These are phyloP conservation scores for Talaromyces trachyspermus DNA, from an alignment of 495 filamentous ascomycete species.

Conservation along the genomic window DNA sequence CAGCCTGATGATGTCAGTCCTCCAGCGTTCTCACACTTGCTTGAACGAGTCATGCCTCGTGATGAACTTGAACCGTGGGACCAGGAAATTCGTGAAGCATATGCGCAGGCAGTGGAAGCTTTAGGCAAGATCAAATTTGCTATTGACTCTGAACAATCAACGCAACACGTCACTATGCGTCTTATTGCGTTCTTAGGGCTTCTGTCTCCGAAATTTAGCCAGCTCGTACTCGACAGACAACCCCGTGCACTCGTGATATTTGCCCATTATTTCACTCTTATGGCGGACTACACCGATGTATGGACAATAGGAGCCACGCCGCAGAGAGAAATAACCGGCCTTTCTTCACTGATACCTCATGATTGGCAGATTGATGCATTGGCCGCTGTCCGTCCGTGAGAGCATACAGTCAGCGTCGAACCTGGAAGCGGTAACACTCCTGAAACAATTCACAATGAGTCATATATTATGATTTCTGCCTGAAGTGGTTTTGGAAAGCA, in stretches of 20 bases:
- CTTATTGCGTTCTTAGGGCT: conserved; percentile 29
- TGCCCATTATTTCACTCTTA: conserved; percentile 32
- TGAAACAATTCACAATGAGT: too few relatives aligned
- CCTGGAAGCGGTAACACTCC: not conserved
- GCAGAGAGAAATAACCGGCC: conserved; percentile 20
- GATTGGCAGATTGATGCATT: conserved; percentile 1
- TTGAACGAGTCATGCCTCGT: not conserved
- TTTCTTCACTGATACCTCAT: not conserved
- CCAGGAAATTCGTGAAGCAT: conserved; percentile 20
- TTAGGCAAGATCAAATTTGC: not conserved
- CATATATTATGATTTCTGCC: too few relatives aligned
- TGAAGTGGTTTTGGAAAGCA: too few relatives aligned
- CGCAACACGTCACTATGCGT: too few relatives aligned
- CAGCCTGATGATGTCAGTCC: not conserved
- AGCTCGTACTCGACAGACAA: conserved; percentile 20
- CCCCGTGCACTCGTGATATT: conserved; percentile 40
- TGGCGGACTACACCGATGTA: conserved; percentile 16
- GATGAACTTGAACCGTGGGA: conserved; percentile 22
- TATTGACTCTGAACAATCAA: too few relatives aligned
- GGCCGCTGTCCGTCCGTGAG: not conserved
- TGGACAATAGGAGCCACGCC: conserved; percentile 34
- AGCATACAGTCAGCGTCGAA: not conserved
- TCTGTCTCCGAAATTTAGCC: conserved; percentile 20
- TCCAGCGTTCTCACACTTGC: not conserved
- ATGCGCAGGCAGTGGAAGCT: conserved; percentile 21